These are phyloP conservation scores for Malassezia dermatis DNA, from an alignment of 1,284 basidiomycete species.

Conservation along the genomic window DNA sequence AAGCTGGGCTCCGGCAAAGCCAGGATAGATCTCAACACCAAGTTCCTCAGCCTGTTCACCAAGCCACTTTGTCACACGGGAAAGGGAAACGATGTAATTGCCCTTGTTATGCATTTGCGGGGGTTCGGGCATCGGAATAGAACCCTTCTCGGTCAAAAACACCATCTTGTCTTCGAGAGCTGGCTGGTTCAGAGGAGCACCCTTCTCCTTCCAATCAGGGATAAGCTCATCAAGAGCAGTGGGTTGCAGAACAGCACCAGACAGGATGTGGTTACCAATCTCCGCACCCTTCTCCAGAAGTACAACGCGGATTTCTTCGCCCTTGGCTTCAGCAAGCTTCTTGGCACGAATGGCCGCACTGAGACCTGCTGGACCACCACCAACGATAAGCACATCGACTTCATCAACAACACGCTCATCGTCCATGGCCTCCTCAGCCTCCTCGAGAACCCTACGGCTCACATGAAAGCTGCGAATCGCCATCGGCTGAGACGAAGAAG, in stretches of 20 bases:
- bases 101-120: conserved; percentile 93
- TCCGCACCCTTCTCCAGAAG: conserved; percentile 90
- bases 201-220: conserved; percentile 67
- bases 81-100: conserved; percentile 87
- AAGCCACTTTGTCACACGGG: conserved; percentile 79
- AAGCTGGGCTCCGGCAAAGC: conserved; percentile 79
- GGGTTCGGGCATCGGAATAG: conserved; percentile 83
- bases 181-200: conserved; percentile 61
- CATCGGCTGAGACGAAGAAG: neutral
- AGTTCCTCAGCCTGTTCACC: conserved; percentile 75
- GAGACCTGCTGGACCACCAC: conserved; percentile 86
- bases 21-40: conserved; percentile 93
- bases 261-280: conserved; percentile 87
- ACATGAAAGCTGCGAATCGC: conserved; percentile 3
- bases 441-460: neutral
- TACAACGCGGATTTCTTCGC: conserved; percentile 74
- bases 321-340: conserved; percentile 72
- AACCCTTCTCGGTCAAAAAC: conserved; percentile 63
- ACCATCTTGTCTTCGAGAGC: conserved; percentile 77
- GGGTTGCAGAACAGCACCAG: conserved; percentile 89
- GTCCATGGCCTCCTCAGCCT: conserved; percentile 27
- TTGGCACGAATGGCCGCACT: conserved; percentile 92
- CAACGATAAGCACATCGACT: conserved; percentile 93
- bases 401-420: conserved; percentile 50
- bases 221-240: conserved; percentile 81